phyloP scores from a whole-genome alignment of 768 basidiomycete genomes.

The Tulasnella sp. region DNA sequence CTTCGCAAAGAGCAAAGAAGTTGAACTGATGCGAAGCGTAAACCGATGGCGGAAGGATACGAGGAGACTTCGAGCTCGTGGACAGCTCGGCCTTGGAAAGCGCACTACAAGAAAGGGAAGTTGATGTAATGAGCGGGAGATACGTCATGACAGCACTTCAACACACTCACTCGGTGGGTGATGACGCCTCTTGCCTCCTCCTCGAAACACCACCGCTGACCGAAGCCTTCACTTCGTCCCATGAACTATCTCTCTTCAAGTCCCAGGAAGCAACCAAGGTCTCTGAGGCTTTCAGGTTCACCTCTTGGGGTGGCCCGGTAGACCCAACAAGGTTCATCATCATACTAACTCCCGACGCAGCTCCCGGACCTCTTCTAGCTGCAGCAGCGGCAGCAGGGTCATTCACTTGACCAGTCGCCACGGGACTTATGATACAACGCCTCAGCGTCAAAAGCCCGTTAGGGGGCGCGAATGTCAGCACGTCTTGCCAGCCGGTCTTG shows the following conservation, averaged over 20 bases:
- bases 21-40: slow-evolving; percentile 86
- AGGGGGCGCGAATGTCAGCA: slow-evolving; percentile 26
- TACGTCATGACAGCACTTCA: not conserved
- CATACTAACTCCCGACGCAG: slow-evolving; percentile 23
- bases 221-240: slow-evolving; percentile 56
- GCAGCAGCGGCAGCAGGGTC: slow-evolving; percentile 4
- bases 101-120: slow-evolving; percentile 51
- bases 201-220: not conserved
- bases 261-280: slow-evolving; percentile 66
- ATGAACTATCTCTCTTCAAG: slow-evolving; percentile 55
- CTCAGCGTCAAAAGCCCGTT: slow-evolving; percentile 21
- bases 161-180: slow-evolving; percentile 36
- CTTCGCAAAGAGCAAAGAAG: slow-evolving; percentile 71
- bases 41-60: slow-evolving; percentile 69
- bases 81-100: slow-evolving; percentile 83
- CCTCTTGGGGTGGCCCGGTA: not conserved
- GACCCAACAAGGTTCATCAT: slow-evolving; percentile 31
- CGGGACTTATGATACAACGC: slow-evolving; percentile 7
- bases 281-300: slow-evolving; percentile 44
- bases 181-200: slow-evolving; percentile 5
- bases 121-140: not conserved
- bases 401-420: not conserved
- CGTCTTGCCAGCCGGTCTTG: slow-evolving; percentile 34
- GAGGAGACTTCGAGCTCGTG: slow-evolving; percentile 62
- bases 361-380: slow-evolving; percentile 22